Base-by-base conservation (phyloP, 2,329 filamentous ascomycete species). In the Nemania diffusa region DNA sequence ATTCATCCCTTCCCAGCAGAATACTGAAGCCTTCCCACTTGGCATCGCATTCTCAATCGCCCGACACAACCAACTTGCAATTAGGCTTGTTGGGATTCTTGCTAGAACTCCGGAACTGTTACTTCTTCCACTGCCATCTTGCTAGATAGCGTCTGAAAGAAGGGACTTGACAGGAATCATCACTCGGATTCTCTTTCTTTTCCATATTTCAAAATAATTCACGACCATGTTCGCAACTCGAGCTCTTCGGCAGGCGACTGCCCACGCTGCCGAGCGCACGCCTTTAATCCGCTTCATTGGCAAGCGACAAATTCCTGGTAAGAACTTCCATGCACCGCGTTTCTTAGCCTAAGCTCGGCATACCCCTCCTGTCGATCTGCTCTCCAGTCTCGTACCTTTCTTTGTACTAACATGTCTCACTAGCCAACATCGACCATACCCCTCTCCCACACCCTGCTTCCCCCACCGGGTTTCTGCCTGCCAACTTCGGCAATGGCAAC, bases 361-460 rank as follows among this genome's bases (percentile, higher is more conserved):
- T 37, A 20, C 44, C 27, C 20, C 32, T 46, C 24, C 9, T 55
- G 1, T 22, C 7, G 15, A 27, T 17, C 17, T 20, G 0, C 24
- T 22, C n/a, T 34, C 17, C 34, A 1, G 13, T 50, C 17, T 24
- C 8, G 20, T 8, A 9, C 37, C 7, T 46, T 34, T 55, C 4
- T 13, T 48, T 17, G 37, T 44, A 40, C 74, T 78, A 63, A 78
- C 64, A 63, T 70, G 29, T 50, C 17, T 27, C 20, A 34, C 29
- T 80, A 93, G 91, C 90, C 74, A 81, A 84, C 65, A 76, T 93
- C 76, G 91, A 94, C 84, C 91, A 93, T 84, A 84, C 89, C 52
- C 91, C 91, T 69, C 86, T 89, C 73, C 87, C 88, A 73, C 92
- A 94, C 83, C 92, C 92, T 44, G 91, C 90, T 67, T 90, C 91